phyloP scores from a whole-genome alignment of 257 asterid species.

The Ocimum tenuiflorum region DNA sequence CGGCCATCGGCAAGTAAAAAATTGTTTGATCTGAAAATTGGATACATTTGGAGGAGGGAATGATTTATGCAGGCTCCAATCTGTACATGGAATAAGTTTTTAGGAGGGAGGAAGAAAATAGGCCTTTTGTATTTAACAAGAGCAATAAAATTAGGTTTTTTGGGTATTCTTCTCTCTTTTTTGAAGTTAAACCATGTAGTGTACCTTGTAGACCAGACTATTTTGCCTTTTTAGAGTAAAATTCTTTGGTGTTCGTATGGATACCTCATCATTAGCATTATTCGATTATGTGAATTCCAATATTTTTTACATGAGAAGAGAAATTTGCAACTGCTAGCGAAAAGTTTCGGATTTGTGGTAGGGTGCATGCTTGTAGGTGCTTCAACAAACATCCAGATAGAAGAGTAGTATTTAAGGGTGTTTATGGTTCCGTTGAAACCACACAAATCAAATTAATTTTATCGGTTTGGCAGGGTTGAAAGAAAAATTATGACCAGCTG shows the following conservation, averaged over 20 bases:
- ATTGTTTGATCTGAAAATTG: neutral
- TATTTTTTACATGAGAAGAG: too few relatives aligned
- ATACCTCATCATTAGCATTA: neutral
- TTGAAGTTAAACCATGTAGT: conserved; percentile 32
- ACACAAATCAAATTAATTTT: too few relatives aligned
- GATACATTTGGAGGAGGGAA: conserved; percentile 8
- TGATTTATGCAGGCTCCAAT: conserved; percentile 21
- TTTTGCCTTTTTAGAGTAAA: conserved; percentile 4
- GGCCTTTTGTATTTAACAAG: conserved; percentile 25
- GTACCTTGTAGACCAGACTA: conserved; percentile 13
- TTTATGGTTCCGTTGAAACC: too few relatives aligned
- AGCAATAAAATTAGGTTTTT: conserved; percentile 28
- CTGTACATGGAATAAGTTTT: conserved; percentile 45
- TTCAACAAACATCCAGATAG: too few relatives aligned
- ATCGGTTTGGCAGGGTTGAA: too few relatives aligned
- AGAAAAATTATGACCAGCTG: too few relatives aligned
- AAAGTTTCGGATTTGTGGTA: too few relatives aligned
- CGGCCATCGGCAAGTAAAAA: neutral
- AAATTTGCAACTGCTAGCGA: too few relatives aligned
- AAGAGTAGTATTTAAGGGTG: too few relatives aligned
- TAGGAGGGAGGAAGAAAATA: conserved; percentile 19
- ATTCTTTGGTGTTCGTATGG: neutral
- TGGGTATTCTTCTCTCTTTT: neutral
- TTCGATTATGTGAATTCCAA: neutral
- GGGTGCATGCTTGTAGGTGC: too few relatives aligned